Base-by-base conservation (phyloP, 768 basidiomycete species). In the Trametes maxima region DNA sequence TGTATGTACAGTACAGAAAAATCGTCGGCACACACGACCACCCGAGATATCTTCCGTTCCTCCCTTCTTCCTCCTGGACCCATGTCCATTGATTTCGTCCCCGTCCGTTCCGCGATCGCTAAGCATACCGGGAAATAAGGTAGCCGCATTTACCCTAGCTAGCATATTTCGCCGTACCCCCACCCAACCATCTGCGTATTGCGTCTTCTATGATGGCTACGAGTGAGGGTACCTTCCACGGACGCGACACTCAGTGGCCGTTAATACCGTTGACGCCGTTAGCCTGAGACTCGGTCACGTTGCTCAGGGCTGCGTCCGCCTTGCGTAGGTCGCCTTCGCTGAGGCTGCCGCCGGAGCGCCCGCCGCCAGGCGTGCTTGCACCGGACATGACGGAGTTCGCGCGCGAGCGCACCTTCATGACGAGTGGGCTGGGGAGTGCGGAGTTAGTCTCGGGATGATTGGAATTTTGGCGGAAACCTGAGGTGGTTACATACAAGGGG, bases 371-470 rank as follows among this genome's bases (percentile, higher is more conserved):
- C 8, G 96, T 97, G 70, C 91, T 95, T 2, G 85, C 80, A 39
- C 86, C 85, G 19, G 85, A 85, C 59, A 81, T 76, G 75, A 94
- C 85, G 19, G 92, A 94, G 49, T 86, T 86, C 2, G 87, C 82
- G 55, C 92, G 85, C 36, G 90, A 93, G 50, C 92, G 88, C 21
- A 94, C 88, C 75, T 95, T 95, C 86, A 92, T 90, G 22, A 92
- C 90, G 59, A 95, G 78, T 0, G 91, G 92, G 87, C 91, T 93
- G 67, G 4, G 19, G 10, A 19, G 2, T 4, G 54, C 16, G 50
- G 61, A 36, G 59, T 40, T 50, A 43, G 16, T 57, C 66, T 42
- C 68, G 61, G 48, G 50, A 39, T 59, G 59, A 14, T 17, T 6
- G 22, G 67, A 43, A 61, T 43, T 28, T n/a, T 52, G 51, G 59